Evolutionary conservation across 2,329 filamentous ascomycete genomes (phyloP).

Genomic region (Trichoderma koningii): DNA sequence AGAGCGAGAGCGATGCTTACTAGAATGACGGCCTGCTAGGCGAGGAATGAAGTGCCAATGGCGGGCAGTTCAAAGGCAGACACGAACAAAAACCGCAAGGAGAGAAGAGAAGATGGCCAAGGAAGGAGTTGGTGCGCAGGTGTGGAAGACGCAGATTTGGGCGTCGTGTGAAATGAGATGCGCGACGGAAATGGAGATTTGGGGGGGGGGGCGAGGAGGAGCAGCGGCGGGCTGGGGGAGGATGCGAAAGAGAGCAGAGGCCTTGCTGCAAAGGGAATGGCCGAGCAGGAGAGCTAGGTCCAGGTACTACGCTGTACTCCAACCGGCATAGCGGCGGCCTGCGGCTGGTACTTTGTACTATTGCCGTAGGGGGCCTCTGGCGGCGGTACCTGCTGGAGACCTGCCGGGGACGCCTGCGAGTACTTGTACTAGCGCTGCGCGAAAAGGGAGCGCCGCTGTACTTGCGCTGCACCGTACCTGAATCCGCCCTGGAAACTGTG

Average conservation of each 20-base stretch:
- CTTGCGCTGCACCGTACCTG: conserved; percentile 24
- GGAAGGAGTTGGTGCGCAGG: conserved; percentile 27
- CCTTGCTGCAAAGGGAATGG: conserved; percentile 14
- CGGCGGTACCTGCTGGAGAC: neutral
- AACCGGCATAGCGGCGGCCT: too few species aligned
- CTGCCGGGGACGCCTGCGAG: conserved; percentile 12
- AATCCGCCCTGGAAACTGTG: conserved; percentile 22
- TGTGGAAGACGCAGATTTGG: conserved; percentile 23
- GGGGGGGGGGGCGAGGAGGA: conserved; percentile 25
- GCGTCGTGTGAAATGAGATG: conserved; percentile 28
- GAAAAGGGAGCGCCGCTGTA: conserved; percentile 24
- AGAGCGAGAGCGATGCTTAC: neutral
- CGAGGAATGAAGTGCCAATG: conserved; percentile 29
- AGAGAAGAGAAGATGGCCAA: conserved; percentile 30
- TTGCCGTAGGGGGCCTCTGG: conserved; percentile 13
- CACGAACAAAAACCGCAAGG: conserved; percentile 28
- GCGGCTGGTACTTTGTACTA: conserved; percentile 18
- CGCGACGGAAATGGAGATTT: conserved; percentile 28
- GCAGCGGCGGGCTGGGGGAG: conserved; percentile 27
- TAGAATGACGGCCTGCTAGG: conserved; percentile 27
- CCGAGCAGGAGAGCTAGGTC: conserved; percentile 17
- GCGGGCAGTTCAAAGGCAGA: conserved; percentile 28
- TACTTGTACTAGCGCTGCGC: conserved; percentile 21
- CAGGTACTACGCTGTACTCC: too few species aligned
- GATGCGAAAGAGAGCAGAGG: conserved; percentile 19